Evolutionary conservation across 2,329 filamentous ascomycete genomes (phyloP), one percentile per base, ranked within the genome.

Genomic region (Xylaria polymorpha): DNA sequence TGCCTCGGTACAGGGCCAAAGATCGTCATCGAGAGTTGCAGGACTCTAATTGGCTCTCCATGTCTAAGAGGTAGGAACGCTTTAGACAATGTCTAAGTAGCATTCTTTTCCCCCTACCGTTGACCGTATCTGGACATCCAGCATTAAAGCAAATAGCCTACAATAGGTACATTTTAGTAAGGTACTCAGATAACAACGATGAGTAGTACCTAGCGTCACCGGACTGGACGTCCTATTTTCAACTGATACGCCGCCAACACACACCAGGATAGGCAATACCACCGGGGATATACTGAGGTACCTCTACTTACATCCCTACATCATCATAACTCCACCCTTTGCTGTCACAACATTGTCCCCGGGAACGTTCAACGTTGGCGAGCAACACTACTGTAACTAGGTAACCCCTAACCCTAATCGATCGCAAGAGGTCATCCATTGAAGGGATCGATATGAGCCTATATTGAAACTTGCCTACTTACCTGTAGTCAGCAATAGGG

Each of bases 1-100:
- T 32, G 39, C 44, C 58, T 56, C 44, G 35, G n/a, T 37, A 15
- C 48, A 51, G n/a, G 25, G 29, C 48, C 25, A 51, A 29, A 51
- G 25, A 7, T 51, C 55, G 7, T 64, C n/a, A 41, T 39, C 25
- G 8, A 20, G 43, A 55, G 29, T 20, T 68, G 61, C 29, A 32
- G 29, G 20, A 32, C 46, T 64, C 9, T 64, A 50, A 58, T 64
- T 64, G 56, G 61, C 61, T 60, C 3, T 60, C n/a, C 22, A 50
- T 50, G n/a, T 48, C 32, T 37, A 41, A 39, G 20, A 48, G 14
- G 22, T 25, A 50, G 46, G 10, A 20, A 39, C 29, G 29, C 8
- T 51, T 9, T 29, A 5, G 48, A n/a, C 25, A 51, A 25, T 18
- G 25, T 53, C 50, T 8, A 29, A 32, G 50, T 8, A 25, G 20